Conservation (phyloP, 768 basidiomycete genomes). For the Lentinula guzmanii region DNA sequence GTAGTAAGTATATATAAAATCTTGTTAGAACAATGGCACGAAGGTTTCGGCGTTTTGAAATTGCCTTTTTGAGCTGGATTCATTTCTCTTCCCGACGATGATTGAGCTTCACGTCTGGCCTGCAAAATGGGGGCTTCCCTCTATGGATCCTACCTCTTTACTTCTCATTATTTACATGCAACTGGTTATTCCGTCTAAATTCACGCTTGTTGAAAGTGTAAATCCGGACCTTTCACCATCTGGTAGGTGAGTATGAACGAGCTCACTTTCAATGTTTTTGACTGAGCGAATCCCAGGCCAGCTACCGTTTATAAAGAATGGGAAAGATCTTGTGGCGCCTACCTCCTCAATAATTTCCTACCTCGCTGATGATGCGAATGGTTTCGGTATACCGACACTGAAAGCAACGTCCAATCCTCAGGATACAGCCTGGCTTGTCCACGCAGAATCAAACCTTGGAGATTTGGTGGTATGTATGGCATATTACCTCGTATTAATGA, state of each 20-base stretch:
- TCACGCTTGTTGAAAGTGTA: slow-evolving; percentile 51
- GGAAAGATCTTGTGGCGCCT: slow-evolving; percentile 40
- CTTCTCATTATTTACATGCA: slow-evolving; percentile 66
- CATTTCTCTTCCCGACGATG: background rate
- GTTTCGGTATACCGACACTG: background rate
- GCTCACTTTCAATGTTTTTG: slow-evolving; percentile 3
- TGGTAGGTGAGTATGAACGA: slow-evolving; percentile 42
- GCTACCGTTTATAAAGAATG: slow-evolving; percentile 66
- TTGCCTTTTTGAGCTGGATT: too few relatives aligned
- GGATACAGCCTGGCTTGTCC: slow-evolving; percentile 56
- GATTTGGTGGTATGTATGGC: slow-evolving; percentile 57
- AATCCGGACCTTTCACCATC: slow-evolving; percentile 71
- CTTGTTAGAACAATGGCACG: too few relatives aligned
- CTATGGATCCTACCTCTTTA: slow-evolving; percentile 61
- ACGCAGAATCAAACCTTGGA: slow-evolving; percentile 60
- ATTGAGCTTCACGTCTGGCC: slow-evolving; percentile 57
- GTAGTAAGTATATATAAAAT: background rate
- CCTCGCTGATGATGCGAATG: background rate
- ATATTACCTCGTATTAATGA: background rate
- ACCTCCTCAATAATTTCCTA: slow-evolving; percentile 63
- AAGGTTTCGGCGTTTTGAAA: too few relatives aligned
- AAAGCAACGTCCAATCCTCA: slow-evolving; percentile 30
- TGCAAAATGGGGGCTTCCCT: slow-evolving; percentile 54
- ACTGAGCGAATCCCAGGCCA: slow-evolving; percentile 40
- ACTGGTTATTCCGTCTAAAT: slow-evolving; percentile 61